A percentile compares a stretch with the other conserved stretches of the same genome.
phyloP scores from a whole-genome alignment of 2,329 filamentous ascomycete genomes.

The Sordariomycetes sp. region DNA sequence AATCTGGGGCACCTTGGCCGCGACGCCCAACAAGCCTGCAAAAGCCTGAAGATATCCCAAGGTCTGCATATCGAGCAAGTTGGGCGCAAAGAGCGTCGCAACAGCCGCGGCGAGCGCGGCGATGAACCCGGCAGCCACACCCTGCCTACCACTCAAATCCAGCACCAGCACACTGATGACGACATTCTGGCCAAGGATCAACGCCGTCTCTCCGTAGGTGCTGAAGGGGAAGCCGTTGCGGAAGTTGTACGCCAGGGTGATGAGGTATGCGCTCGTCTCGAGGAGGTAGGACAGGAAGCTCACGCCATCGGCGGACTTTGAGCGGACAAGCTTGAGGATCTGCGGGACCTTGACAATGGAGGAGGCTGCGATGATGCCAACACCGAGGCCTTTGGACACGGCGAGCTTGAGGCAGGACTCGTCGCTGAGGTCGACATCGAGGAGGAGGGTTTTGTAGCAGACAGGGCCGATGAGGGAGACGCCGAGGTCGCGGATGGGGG shows the following conservation, averaged over 20 bases:
- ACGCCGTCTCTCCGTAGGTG: slow-evolving; percentile 89
- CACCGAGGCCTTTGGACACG: slow-evolving; percentile 84
- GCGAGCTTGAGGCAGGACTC: slow-evolving; percentile 78
- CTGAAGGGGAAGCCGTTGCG: slow-evolving; percentile 90
- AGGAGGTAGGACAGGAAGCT: slow-evolving; percentile 88
- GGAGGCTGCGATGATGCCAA: slow-evolving; percentile 85
- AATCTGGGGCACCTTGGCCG: slow-evolving; percentile 93
- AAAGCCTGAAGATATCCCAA: slow-evolving; percentile 74
- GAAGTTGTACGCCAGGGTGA: slow-evolving; percentile 84
- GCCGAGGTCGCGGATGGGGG: slow-evolving; percentile 64
- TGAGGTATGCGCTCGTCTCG: slow-evolving; percentile 81
- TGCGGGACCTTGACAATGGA: slow-evolving; percentile 95
- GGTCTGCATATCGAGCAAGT: slow-evolving; percentile 54
- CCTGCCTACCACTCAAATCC: slow-evolving; percentile 63
- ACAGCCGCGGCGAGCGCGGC: slow-evolving; percentile 62
- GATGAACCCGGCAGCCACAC: slow-evolving; percentile 67
- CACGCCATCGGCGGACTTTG: slow-evolving; percentile 73
- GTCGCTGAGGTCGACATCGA: slow-evolving; percentile 73
- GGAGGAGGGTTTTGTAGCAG: slow-evolving; percentile 81
- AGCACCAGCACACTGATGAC: slow-evolving; percentile 81
- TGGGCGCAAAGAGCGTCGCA: slow-evolving; percentile 60
- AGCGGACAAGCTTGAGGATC: slow-evolving; percentile 82
- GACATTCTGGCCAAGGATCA: slow-evolving; percentile 89
- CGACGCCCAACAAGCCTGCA: slow-evolving; percentile 73
- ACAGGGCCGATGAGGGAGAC: slow-evolving; percentile 69